phyloP scores from a whole-genome alignment of 108 stramenopile genomes.

The Aurantiochytrium sp. region DNA sequence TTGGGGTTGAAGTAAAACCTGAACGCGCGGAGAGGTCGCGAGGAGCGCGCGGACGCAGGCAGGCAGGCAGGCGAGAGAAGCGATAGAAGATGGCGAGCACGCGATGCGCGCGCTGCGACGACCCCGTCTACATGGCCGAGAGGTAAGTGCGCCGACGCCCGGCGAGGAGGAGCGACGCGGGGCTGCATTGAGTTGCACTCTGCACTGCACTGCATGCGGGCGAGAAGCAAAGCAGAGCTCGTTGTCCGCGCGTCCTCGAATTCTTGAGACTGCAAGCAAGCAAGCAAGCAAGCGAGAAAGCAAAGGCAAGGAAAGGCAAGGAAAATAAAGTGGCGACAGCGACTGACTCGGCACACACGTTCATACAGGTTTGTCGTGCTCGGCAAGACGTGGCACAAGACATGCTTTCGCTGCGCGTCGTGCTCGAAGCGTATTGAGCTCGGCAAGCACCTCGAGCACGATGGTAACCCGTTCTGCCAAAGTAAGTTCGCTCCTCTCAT shows the following conservation, averaged over 20 bases:
- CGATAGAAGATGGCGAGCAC: neutral
- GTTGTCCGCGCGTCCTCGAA: too few species aligned
- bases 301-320: too few species aligned
- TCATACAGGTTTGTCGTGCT: neutral
- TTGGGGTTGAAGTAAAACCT: too few species aligned
- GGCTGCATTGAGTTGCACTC: neutral
- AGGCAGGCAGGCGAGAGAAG: too few species aligned
- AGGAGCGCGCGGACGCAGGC: too few species aligned
- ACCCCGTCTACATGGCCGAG: neutral
- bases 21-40: too few species aligned
- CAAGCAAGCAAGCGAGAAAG: too few species aligned
- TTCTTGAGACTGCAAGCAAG: too few species aligned
- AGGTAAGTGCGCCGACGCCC: neutral
- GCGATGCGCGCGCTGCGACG: neutral
- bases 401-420: neutral
- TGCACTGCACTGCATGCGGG: neutral
- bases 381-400: neutral
- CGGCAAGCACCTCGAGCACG: constrained; percentile 4
- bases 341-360: too few species aligned
- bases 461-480: neutral
- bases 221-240: too few species aligned
- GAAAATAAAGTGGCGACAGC: too few species aligned
- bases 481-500: neutral
- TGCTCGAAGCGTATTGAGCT: neutral
- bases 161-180: neutral